phyloP scores from a whole-genome alignment of 2,329 filamentous ascomycete species.

The Pseudogymnoascus sp. region DNA sequence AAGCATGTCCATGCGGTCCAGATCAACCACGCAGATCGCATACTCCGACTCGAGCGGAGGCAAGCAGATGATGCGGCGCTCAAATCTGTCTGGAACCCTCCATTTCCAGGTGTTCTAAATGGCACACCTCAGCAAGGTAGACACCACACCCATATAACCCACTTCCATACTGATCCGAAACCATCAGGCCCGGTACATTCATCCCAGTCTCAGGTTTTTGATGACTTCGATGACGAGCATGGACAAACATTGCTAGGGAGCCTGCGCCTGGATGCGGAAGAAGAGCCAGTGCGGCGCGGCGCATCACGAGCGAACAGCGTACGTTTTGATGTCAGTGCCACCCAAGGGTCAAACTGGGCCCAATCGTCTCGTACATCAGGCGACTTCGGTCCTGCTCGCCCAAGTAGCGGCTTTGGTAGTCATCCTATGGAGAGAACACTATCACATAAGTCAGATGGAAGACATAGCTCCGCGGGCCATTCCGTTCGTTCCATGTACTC shows the following conservation, averaged over 20 bases:
- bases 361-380: conserved; percentile 75
- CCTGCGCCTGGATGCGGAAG: conserved; percentile 77
- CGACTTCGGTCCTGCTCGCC: conserved; percentile 70
- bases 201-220: conserved; percentile 75
- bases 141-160: conserved; percentile 23
- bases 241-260: conserved; percentile 71
- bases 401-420: conserved; percentile 69
- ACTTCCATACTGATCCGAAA: conserved; percentile 17
- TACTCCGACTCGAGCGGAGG: conserved; percentile 55
- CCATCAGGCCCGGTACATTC: conserved; percentile 66
- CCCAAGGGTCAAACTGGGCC: conserved; percentile 79
- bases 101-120: conserved; percentile 77
- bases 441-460: conserved; percentile 92
- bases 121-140: conserved; percentile 82
- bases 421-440: conserved; percentile 79
- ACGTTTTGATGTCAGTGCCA: conserved; percentile 90
- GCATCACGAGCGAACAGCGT: conserved; percentile 94
- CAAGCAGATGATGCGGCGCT: conserved; percentile 59
- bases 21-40: conserved; percentile 52
- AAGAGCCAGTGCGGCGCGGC: conserved; percentile 75
- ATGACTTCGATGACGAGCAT: conserved; percentile 77
- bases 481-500: conserved; percentile 64
- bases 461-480: conserved; percentile 87
- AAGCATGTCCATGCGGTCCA: conserved; percentile 59
- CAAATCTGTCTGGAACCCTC: conserved; percentile 84